Base-by-base conservation (phyloP, 2,329 filamentous ascomycete species). In the Calonectria ilicicola region DNA sequence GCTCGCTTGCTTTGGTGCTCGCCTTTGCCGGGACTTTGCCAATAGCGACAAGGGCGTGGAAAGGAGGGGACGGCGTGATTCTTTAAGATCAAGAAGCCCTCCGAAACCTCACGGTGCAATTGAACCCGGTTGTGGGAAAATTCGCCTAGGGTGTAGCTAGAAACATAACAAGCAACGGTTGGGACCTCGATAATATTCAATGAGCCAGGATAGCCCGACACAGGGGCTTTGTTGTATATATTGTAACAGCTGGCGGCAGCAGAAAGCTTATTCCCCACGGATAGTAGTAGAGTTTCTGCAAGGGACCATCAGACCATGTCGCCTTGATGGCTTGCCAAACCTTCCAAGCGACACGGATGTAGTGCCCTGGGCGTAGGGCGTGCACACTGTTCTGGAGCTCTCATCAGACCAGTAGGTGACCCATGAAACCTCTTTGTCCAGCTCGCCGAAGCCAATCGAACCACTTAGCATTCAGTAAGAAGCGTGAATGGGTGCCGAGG, bases 281-380 rank as follows among this genome's bases (percentile, higher is more conserved):
- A 19, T 19, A 5, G 32, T 17, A 2, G 53, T 40, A 60, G 53
- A 60, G 53, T 60, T 60, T 60, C 53, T 60, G 53, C 53, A 60
- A 60, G 53, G 53, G 53, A 60, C 53, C 53, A 40, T 60, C 53
- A 40, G 53, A 40, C 53, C 53, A 40, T 42, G 53, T 38, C 53
- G 23, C 53, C 35, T n/a, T 60, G 21, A 23, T 42, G 32, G 32
- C 5, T 60, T n/a, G 14, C 32, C 53, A 60, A 60, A 60, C 32
- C 12, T 60, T 60, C 53, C 53, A 60, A 60, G 53, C 32, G 53
- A 60, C 53, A 40, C 32, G 53, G 53, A 60, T 32, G 32, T 60
- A 15, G 53, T 60, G 32, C 53, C 23, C 53, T 23, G 23, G 17
- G 21, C 53, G 21, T 29, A 40, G 14, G 32, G 32, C 44, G 21